Percentiles rank a stretch among this genome's conserved stretches.
phyloP scores from a whole-genome alignment of 2,329 filamentous ascomycete species.

The Orbilia ellipsospora region DNA sequence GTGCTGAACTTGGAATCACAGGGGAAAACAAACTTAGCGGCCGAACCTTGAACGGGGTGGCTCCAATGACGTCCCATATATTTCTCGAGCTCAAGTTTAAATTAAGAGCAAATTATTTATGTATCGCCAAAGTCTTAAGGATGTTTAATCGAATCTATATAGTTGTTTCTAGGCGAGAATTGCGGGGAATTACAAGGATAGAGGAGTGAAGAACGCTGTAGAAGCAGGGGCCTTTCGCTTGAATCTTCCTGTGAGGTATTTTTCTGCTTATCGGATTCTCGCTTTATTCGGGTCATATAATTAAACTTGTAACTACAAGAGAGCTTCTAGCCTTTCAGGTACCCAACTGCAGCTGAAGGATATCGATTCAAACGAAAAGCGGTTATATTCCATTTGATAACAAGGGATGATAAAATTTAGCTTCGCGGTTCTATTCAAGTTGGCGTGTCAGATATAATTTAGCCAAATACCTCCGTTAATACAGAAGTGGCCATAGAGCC shows the following conservation, averaged over 20 bases:
- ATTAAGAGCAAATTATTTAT: not conserved
- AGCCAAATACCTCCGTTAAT: conserved; percentile 55
- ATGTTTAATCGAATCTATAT: conserved; percentile 19
- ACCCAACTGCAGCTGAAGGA: no score
- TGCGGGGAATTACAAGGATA: conserved; percentile 46
- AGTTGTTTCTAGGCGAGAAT: conserved; percentile 33
- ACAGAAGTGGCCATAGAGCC: not conserved
- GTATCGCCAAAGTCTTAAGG: no score
- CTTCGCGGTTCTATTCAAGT: not conserved
- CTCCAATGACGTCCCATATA: not conserved
- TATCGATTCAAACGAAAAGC: no score
- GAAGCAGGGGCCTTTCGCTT: conserved; percentile 38
- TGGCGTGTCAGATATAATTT: no score
- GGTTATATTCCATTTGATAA: no score
- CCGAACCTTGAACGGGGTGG: conserved; percentile 16
- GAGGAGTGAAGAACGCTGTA: not conserved
- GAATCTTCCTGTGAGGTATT: conserved; percentile 44
- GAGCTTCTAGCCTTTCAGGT: no score
- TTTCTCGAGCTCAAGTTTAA: conserved; percentile 43
- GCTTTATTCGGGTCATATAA: no score
- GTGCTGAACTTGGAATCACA: conserved; percentile 27
- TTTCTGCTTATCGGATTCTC: not conserved
- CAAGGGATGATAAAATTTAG: not conserved
- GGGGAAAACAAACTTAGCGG: conserved; percentile 25
- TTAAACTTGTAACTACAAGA: no score